Evolutionary conservation across 2,329 filamentous ascomycete species (phyloP), one percentile per base, ranked within the genome.

Genomic region (Albifimbria verrucaria): DNA sequence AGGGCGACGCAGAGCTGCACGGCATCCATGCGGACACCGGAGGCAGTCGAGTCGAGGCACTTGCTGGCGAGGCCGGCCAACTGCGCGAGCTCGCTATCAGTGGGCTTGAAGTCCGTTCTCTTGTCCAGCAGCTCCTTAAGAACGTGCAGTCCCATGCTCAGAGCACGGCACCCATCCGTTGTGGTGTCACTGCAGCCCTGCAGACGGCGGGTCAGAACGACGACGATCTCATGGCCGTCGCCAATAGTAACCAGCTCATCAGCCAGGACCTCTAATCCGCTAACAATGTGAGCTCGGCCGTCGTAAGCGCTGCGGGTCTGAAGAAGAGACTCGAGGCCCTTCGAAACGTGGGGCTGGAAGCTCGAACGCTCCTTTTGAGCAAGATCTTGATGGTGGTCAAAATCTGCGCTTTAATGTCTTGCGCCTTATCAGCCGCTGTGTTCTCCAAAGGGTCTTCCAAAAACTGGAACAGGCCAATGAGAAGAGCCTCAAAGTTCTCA

Each of bases 1-100:
- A 92, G 71, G 54, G 86, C 83, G 23, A 91, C 85, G 61, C 88
- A 91, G n/a, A 92, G 77, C 65, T 90, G 85, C 45, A 92, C 86
- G n/a, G 88, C 87, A 55, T 89, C 88, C 78, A 90, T 89, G 41
- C 84, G 76, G 7, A 87, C 84, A 7, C 80, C 82, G 47, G 81
- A 85, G 62, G 86, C 83, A 23, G 72, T 65, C 57, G 81, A 85
- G 57, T 83, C 82, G 18, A 87, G 74, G 57, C 83, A 86, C 44
- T 77, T 73, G n/a, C 72, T 72, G 3, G 82, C 76, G 21, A 87
- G 71, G 10, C 59, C 68, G 2, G 79, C 73, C 32, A 87, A 73
- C 50, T 72, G 74, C 0, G 64, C 64, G n/a, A 86, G 70, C 62
- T 86, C 81, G 7, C 60, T 60, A 5, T 82, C 77, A 15, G 70